Conservation (phyloP, 1,284 basidiomycete species). For the Anthracocystis walkeri region DNA sequence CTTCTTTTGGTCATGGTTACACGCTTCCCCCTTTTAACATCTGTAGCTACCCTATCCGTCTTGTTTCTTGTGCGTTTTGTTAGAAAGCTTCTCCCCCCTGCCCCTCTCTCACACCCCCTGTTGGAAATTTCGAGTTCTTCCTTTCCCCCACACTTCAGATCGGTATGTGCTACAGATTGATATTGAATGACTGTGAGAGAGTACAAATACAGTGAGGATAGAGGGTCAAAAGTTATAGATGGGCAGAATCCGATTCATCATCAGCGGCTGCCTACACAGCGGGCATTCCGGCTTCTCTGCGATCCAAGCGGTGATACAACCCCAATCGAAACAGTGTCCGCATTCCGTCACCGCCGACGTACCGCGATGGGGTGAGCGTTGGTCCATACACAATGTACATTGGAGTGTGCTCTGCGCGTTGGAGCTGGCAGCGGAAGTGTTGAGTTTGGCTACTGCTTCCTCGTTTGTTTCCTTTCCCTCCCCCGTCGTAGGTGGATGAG, state of each 20-base stretch:
- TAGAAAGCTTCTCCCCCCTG: conserved; percentile 8
- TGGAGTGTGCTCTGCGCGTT: conserved; percentile 47
- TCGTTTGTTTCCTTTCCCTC: background rate
- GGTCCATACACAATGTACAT: conserved; percentile 70
- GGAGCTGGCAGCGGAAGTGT: conserved; percentile 28
- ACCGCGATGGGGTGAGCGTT: conserved; percentile 55
- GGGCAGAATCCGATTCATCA: conserved; percentile 42
- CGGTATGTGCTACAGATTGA: background rate
- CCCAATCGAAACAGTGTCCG: conserved; percentile 94
- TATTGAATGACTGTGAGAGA: background rate
- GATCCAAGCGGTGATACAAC: conserved; percentile 87
- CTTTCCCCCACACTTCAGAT: background rate
- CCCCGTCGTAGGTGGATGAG: conserved; percentile 9
- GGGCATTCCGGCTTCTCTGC: conserved; percentile 77
- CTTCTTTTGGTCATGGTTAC: background rate
- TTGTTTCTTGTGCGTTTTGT: conserved; percentile 10
- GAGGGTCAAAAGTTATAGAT: conserved; percentile 56
- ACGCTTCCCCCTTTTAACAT: background rate
- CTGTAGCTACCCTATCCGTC: background rate
- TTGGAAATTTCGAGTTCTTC: conserved; percentile 9
- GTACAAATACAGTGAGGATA: conserved; percentile 2
- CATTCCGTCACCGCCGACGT: conserved; percentile 88
- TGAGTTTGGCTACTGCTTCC: conserved; percentile 27
- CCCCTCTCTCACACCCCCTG: background rate
- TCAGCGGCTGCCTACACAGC: conserved; percentile 48